Base-by-base conservation (phyloP, 108 stramenopile genomes). In the Aurantiochytrium sp. region DNA sequence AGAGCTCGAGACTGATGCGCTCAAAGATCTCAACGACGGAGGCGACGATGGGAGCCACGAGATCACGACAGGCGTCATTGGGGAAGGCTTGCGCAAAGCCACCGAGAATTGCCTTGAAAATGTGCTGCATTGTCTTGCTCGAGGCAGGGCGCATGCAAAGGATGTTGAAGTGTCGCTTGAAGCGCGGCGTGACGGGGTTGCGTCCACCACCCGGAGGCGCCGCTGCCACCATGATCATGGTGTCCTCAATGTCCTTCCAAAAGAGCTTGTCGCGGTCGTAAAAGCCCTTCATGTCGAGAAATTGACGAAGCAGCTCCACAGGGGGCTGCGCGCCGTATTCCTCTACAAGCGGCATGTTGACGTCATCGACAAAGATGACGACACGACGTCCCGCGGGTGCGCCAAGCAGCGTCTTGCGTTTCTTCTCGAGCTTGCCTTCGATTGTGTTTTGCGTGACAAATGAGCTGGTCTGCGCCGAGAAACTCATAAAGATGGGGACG, bases 221-320 rank as follows among this genome's bases (percentile, higher is more conserved):
- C 10, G 95, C 95, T 5, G 91, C 92, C 10, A 90, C 87, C 47
- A 95, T 91, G 6, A 94, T 88, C 91, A 93, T 71, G 43, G 93
- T 94, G 91, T 95, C 93, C 57, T 69, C 72, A 14, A 95, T 92
- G 87, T 95, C 93, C 87, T 95, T 95, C 94, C 94, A 95, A 89
- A 95, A 95, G 19, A 95, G 93, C 88, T 95, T 95, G 87, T 95
- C 95, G n/a, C 95, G 91, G 89, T 95, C 95, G 90, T 95, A 95
- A 90, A 95, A 95, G 10, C 95, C 95, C 88, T 95, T 93, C 91
- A 94, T 93, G 60, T 95, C 95, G 10, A 94, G 90, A 88, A 94
- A 94, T 91, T 95, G 94, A 21, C 95, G 87, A 42, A 95, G 91
- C 60, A 95, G 92, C 72, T 95, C 95, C n/a, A 95, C 89, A 14